Evolutionary conservation across 306 rosid genomes (phyloP).

Genomic region (Fagus crenata): DNA sequence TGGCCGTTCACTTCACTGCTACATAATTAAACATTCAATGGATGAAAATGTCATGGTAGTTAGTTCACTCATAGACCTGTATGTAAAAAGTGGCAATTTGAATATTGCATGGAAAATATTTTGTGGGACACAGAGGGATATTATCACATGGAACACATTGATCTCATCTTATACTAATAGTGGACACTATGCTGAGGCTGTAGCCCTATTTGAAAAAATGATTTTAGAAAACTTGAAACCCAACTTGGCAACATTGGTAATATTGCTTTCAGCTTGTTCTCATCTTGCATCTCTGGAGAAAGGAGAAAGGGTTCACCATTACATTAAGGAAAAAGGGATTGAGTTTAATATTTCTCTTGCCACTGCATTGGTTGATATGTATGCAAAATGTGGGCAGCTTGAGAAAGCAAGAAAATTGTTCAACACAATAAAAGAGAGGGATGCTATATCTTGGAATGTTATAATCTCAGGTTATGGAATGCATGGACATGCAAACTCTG

Average conservation of each 20-base stretch:
- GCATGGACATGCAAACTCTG: conserved; percentile 64
- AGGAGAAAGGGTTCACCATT: conserved; percentile 52
- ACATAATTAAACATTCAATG: conserved; percentile 43
- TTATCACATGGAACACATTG: conserved; percentile 68
- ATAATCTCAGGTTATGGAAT: conserved; percentile 74
- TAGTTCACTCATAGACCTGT: conserved; percentile 69
- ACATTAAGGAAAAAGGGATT: conserved; percentile 45
- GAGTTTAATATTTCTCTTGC: conserved; percentile 55
- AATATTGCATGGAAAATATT: conserved; percentile 51
- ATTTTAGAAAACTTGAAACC: conserved; percentile 49
- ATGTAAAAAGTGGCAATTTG: conserved; percentile 64
- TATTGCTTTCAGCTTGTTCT: conserved; percentile 68
- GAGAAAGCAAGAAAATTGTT: conserved; percentile 57
- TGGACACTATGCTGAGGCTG: conserved; percentile 48
- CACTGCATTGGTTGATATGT: conserved; percentile 79
- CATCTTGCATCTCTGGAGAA: conserved; percentile 59
- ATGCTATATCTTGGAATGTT: conserved; percentile 66
- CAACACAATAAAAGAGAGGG: conserved; percentile 59
- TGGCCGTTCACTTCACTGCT: conserved; percentile 67
- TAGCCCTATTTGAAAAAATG: conserved; percentile 54
- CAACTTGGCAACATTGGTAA: conserved; percentile 50
- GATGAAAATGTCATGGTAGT: conserved; percentile 41
- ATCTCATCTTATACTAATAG: conserved; percentile 54
- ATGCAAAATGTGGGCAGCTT: conserved; percentile 74
- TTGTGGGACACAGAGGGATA: conserved; percentile 36